phyloP scores from a whole-genome alignment of 345 rosid species.

The Linum tenue region DNA sequence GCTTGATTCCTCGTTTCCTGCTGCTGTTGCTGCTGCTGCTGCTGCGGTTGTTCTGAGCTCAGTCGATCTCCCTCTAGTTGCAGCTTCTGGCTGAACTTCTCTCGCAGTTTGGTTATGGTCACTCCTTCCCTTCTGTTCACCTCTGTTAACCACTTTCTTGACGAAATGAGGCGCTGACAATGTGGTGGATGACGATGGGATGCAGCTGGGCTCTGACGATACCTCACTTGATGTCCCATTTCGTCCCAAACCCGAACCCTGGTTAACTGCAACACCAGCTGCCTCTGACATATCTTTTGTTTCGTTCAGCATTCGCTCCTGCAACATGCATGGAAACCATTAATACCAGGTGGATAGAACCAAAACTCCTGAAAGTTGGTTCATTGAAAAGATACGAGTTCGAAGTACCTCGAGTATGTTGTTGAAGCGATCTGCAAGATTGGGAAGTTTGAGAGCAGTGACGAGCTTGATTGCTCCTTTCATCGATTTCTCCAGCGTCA shows the following conservation, averaged over 20 bases:
- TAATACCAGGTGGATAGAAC: not conserved
- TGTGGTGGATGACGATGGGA: constrained; percentile 25
- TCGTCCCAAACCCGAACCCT: constrained; percentile 11
- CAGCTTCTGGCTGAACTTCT: not conserved
- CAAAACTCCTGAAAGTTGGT: not conserved
- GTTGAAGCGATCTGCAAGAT: constrained; percentile 78
- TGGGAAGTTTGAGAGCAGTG: constrained; percentile 82
- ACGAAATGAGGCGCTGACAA: constrained; percentile 37
- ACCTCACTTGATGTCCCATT: constrained; percentile 18
- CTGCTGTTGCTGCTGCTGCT: constrained; percentile 4
- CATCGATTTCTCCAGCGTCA: constrained; percentile 67
- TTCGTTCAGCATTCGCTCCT: constrained; percentile 72
- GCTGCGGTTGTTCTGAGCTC: constrained; percentile 1
- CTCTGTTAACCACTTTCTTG: constrained; percentile 34
- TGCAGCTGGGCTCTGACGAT: constrained; percentile 22
- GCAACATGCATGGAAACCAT: constrained; percentile 13
- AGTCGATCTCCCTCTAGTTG: constrained; percentile 6
- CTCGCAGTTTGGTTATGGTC: constrained; percentile 11
- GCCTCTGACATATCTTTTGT: constrained; percentile 20
- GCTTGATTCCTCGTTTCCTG: constrained; percentile 2
- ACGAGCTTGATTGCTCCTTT: constrained; percentile 87
- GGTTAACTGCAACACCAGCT: constrained; percentile 21
- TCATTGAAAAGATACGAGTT: not conserved
- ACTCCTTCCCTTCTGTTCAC: constrained; percentile 21
- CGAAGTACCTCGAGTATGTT: constrained; percentile 57